Conservation (phyloP, 2,329 filamentous ascomycete species). For the Diplocarpon mali region DNA sequence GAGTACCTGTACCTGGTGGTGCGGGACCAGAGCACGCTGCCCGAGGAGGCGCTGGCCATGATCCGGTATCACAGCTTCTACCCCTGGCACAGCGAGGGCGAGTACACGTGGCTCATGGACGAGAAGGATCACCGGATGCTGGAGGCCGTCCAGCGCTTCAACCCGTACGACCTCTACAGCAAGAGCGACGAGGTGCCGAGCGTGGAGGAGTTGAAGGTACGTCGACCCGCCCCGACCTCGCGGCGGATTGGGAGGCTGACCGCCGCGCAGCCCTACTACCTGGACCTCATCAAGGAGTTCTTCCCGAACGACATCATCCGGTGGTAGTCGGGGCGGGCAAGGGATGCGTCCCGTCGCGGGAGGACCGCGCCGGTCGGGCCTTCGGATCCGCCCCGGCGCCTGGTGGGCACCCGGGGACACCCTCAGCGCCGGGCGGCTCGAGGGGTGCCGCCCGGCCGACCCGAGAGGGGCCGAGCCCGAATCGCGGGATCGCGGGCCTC, state of each 20-base stretch:
- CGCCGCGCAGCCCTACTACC: slow-evolving; percentile 51
- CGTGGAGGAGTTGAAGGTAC: slow-evolving; percentile 63
- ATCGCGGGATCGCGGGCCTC: no score
- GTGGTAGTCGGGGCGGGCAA: slow-evolving; percentile 56
- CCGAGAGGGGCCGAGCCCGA: no score
- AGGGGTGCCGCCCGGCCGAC: no score
- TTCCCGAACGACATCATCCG: slow-evolving; percentile 57
- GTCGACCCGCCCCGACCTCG: slow-evolving; percentile 13
- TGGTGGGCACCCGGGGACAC: no score
- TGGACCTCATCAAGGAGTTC: slow-evolving; percentile 64
- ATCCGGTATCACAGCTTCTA: slow-evolving; percentile 90
- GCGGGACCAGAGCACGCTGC: slow-evolving; percentile 70
- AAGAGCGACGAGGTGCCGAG: slow-evolving; percentile 77
- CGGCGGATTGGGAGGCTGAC: slow-evolving; percentile 9
- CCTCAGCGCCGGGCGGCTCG: no score
- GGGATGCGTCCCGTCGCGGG: no score
- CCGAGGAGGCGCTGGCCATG: slow-evolving; percentile 78
- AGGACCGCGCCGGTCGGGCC: no score
- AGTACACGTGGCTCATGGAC: slow-evolving; percentile 74
- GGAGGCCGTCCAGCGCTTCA: slow-evolving; percentile 73
- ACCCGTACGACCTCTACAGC: slow-evolving; percentile 85
- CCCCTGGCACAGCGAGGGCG: slow-evolving; percentile 75
- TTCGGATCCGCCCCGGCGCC: no score
- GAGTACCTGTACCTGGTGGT: slow-evolving; percentile 81
- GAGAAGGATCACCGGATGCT: slow-evolving; percentile 72